These are phyloP conservation scores for Aegilops speltoides DNA, from an alignment of 176 grass and related monocot species.

Conservation along the genomic window DNA sequence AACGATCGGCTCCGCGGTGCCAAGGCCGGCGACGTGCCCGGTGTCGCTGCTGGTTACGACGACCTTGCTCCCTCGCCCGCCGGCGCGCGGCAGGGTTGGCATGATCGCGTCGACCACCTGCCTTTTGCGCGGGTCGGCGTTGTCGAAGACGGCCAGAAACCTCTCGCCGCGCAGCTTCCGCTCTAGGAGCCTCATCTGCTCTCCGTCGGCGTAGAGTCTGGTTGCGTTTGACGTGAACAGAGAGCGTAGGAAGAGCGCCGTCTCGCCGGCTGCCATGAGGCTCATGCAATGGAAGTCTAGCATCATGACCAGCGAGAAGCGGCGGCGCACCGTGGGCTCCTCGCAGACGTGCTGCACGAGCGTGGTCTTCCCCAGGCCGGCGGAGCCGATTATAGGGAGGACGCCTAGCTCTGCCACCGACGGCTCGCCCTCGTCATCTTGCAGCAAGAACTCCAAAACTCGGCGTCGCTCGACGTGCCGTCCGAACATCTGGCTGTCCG, in stretches of 20 bases:
- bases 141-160: constrained; percentile 34
- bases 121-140: not conserved
- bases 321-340: constrained; percentile 24
- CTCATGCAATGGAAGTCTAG: constrained; percentile 34
- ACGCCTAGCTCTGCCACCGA: not conserved
- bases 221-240: not conserved
- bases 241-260: not conserved
- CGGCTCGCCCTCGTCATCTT: not conserved
- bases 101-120: constrained; percentile 25
- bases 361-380: constrained; percentile 19
- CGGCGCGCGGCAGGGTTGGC: not conserved
- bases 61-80: constrained; percentile 20
- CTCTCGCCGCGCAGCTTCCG: not conserved
- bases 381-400: not conserved
- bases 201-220: not conserved
- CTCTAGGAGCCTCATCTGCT: not conserved
- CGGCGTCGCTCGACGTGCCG: constrained; percentile 11
- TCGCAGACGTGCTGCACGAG: constrained; percentile 34
- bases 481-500: constrained; percentile 18
- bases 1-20: not conserved
- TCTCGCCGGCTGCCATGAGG: constrained; percentile 13
- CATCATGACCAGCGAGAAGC: constrained; percentile 3
- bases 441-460: constrained; percentile 22
- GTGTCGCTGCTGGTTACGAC: constrained; percentile 12
- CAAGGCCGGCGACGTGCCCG: constrained; percentile 3